A percentile compares a stretch with the other conserved stretches of the same genome.
Conservation (phyloP, 1,284 basidiomycete species). For the Cryptococcus sp. region DNA sequence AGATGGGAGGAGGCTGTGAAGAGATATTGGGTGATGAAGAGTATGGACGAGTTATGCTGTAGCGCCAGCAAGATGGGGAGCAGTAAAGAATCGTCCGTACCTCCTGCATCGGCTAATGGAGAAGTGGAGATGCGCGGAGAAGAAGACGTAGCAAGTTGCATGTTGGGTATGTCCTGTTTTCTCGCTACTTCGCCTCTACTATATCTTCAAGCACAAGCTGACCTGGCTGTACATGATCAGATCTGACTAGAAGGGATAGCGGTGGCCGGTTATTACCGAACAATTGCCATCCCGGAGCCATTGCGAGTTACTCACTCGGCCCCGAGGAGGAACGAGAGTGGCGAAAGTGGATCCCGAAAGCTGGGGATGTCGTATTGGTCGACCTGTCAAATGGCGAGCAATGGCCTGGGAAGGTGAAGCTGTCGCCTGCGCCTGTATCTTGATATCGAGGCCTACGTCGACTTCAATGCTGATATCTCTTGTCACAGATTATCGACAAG, state of each 20-base stretch:
- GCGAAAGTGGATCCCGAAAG: slow-evolving; percentile 42
- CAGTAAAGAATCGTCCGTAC: too few relatives aligned
- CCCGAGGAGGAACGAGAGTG: slow-evolving; percentile 40
- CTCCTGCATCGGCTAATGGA: background rate
- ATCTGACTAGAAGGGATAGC: slow-evolving; percentile 5
- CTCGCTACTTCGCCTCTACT: too few relatives aligned
- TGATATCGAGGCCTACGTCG: background rate
- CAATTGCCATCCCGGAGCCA: slow-evolving; percentile 34
- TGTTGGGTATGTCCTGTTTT: too few relatives aligned
- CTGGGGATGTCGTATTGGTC: slow-evolving; percentile 41
- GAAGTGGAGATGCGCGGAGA: slow-evolving; percentile 26
- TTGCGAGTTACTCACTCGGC: slow-evolving; percentile 25
- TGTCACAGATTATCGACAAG: slow-evolving; percentile 45
- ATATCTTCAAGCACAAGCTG: background rate
- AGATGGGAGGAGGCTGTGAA: slow-evolving; percentile 50
- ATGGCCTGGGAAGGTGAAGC: slow-evolving; percentile 45
- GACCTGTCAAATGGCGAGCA: slow-evolving; percentile 31
- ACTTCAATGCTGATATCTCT: slow-evolving; percentile 1
- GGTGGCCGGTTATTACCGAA: slow-evolving; percentile 27
- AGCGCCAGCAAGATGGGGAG: slow-evolving; percentile 1
- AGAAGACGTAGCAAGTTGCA: slow-evolving; percentile 9
- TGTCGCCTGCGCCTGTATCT: background rate
- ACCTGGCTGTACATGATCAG: background rate
- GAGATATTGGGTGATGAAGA: slow-evolving; percentile 48
- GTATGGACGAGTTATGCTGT: slow-evolving; percentile 46